A percentile compares a stretch with the other conserved stretches of the same genome.
These are phyloP conservation scores for Boletus sp. DNA, from an alignment of 768 basidiomycete species.

Conservation along the genomic window DNA sequence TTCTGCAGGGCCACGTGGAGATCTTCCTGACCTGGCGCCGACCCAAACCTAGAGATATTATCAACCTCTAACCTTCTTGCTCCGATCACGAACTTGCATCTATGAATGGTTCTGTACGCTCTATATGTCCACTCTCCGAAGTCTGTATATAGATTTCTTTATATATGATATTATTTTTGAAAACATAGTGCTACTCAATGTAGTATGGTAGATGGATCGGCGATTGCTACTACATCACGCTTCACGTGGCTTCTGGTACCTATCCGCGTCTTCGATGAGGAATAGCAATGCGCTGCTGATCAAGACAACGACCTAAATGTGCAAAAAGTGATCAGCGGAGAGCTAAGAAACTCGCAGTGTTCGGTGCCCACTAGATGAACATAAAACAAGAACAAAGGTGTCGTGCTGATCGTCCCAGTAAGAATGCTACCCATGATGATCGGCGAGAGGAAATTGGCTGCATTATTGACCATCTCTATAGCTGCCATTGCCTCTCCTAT, in stretches of 20 bases:
- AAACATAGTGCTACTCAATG: no score
- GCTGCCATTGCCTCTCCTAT: conserved; percentile 32
- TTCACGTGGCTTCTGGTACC: conserved; percentile 12
- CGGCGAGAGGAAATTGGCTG: conserved; percentile 24
- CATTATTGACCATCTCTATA: conserved; percentile 25
- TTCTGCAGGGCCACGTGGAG: no score
- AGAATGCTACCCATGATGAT: conserved; percentile 32
- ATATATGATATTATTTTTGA: no score
- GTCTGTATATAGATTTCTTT: no score
- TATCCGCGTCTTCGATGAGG: conserved; percentile 25
- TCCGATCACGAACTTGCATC: no score
- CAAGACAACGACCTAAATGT: conserved; percentile 15
- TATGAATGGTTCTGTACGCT: no score
- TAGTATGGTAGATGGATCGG: no score
- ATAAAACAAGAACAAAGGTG: conserved; percentile 25
- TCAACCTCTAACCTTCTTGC: no score
- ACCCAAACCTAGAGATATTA: no score
- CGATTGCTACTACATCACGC: neutral
- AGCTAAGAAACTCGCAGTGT: neutral
- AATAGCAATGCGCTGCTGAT: conserved; percentile 17
- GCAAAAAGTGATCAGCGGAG: neutral
- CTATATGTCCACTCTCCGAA: no score
- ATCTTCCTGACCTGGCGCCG: no score
- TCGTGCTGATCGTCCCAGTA: conserved; percentile 20
- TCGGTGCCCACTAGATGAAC: conserved; percentile 20